Conservation (phyloP, 2,329 filamentous ascomycete genomes). For the Colletotrichum sp. region DNA sequence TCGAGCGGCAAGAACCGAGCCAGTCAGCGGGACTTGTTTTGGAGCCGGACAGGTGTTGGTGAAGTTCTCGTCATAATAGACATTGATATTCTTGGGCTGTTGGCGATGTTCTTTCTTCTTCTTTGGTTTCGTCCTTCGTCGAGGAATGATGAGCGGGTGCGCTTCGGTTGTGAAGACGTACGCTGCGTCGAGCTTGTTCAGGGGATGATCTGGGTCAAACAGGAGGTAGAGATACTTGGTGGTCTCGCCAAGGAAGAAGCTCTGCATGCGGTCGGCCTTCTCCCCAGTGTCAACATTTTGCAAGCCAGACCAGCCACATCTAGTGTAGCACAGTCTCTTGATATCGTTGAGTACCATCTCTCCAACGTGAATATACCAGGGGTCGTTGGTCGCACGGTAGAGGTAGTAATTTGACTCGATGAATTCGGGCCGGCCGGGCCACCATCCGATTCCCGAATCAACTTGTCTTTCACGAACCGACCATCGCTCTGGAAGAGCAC, state of each 20-base stretch:
- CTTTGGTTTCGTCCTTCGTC: slow-evolving; percentile 30
- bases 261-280: slow-evolving; percentile 95
- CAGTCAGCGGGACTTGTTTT: slow-evolving; percentile 65
- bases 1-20: slow-evolving; percentile 81
- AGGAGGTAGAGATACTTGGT: slow-evolving; percentile 94
- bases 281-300: slow-evolving; percentile 84
- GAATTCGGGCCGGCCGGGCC: slow-evolving; percentile 94
- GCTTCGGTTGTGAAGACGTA: slow-evolving; percentile 97
- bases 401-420: slow-evolving; percentile 96
- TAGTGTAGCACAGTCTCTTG: slow-evolving; percentile 83
- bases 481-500: slow-evolving; percentile 94
- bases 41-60: slow-evolving; percentile 71
- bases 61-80: slow-evolving; percentile 48
- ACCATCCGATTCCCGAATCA: slow-evolving; percentile 89
- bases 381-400: slow-evolving; percentile 91
- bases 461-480: slow-evolving; percentile 83
- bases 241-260: slow-evolving; percentile 96
- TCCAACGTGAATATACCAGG: slow-evolving; percentile 94
- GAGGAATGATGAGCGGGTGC: slow-evolving; percentile 87
- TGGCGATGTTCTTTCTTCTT: slow-evolving; percentile 13
- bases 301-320: slow-evolving; percentile 92
- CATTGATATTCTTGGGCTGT: slow-evolving; percentile 29
- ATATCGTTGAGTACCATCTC: slow-evolving; percentile 96
- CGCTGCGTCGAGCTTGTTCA: slow-evolving; percentile 85
- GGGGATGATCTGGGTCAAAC: slow-evolving; percentile 83